These are phyloP conservation scores for Teunomyces atbi DNA, from an alignment of 805 yeast genomes.

Conservation along the genomic window DNA sequence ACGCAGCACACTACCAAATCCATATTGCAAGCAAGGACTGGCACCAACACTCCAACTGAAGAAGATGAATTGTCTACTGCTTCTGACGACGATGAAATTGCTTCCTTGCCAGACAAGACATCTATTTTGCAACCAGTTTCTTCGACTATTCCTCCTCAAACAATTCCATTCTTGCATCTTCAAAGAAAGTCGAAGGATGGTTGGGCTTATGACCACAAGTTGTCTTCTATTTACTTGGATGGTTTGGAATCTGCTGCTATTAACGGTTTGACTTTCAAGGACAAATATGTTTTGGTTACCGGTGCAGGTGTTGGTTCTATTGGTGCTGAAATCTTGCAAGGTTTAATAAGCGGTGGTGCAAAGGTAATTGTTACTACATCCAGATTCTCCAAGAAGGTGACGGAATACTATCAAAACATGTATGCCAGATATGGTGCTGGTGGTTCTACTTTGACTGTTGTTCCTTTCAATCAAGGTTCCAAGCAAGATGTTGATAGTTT, in stretches of 20 bases:
- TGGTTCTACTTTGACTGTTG: slow-evolving; percentile 90
- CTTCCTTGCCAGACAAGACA: slow-evolving; percentile 73
- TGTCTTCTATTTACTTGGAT: slow-evolving; percentile 78
- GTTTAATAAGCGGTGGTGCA: slow-evolving; percentile 96
- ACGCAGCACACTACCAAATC: slow-evolving; percentile 60
- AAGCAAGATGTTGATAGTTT: slow-evolving; percentile 88
- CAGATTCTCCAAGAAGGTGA: slow-evolving; percentile 87
- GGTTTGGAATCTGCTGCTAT: slow-evolving; percentile 92
- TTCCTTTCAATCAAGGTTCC: slow-evolving; percentile 98
- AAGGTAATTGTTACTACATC: slow-evolving; percentile 95
- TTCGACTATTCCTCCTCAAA: slow-evolving; percentile 69
- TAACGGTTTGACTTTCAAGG: slow-evolving; percentile 88
- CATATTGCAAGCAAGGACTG: slow-evolving; percentile 41
- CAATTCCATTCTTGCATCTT: slow-evolving; percentile 92
- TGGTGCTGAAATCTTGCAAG: slow-evolving; percentile 95
- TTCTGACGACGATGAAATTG: slow-evolving; percentile 74
- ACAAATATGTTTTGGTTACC: slow-evolving; percentile 85
- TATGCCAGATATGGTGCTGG: slow-evolving; percentile 91
- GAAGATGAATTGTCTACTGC: slow-evolving; percentile 43
- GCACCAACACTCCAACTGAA: slow-evolving; percentile 41
- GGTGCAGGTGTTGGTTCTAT: slow-evolving; percentile 99
- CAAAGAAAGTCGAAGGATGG: slow-evolving; percentile 73
- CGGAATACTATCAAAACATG: slow-evolving; percentile 92
- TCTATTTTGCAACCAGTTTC: slow-evolving; percentile 73
- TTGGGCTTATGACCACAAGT: slow-evolving; percentile 81